Evolutionary conservation across 768 basidiomycete species (phyloP).

Genomic region (Phaeolepiota aurea): DNA sequence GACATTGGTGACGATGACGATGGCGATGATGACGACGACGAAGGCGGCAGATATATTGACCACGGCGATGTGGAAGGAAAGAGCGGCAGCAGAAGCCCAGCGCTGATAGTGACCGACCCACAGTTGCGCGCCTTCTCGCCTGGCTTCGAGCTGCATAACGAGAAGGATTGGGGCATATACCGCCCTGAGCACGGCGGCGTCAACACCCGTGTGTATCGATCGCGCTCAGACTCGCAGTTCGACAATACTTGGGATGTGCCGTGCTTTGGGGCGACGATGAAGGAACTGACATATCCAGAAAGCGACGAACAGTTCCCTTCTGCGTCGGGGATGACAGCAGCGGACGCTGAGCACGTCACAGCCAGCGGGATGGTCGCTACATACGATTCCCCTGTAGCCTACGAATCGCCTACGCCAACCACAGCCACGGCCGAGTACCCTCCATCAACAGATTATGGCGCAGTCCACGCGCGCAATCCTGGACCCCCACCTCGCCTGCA

Average conservation of each 20-base stretch:
- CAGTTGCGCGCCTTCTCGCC: conserved; percentile 30
- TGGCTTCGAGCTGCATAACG: conserved; percentile 23
- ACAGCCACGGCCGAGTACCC: conserved; percentile 3
- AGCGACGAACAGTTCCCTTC: neutral
- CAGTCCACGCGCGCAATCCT: neutral
- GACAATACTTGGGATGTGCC: neutral
- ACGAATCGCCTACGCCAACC: neutral
- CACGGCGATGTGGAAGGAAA: conserved; percentile 10
- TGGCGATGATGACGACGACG: conserved; percentile 1
- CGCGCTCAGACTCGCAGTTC: conserved; percentile 4
- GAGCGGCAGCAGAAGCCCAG: too few relatives aligned
- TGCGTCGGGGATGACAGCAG: neutral
- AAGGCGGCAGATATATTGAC: neutral
- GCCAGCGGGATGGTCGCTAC: too few relatives aligned
- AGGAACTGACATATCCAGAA: neutral
- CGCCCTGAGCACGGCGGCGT: neutral
- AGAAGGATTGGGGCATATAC: conserved; percentile 10
- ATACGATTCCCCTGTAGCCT: neutral
- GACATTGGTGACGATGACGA: conserved; percentile 2
- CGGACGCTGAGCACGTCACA: neutral
- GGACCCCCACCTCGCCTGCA: conserved; percentile 5
- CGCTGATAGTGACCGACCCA: too few relatives aligned
- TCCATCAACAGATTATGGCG: neutral
- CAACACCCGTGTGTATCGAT: neutral
- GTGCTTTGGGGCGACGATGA: neutral